Evolutionary conservation across 2,329 filamentous ascomycete species (phyloP).

Genomic region (Venturia oleaginea): DNA sequence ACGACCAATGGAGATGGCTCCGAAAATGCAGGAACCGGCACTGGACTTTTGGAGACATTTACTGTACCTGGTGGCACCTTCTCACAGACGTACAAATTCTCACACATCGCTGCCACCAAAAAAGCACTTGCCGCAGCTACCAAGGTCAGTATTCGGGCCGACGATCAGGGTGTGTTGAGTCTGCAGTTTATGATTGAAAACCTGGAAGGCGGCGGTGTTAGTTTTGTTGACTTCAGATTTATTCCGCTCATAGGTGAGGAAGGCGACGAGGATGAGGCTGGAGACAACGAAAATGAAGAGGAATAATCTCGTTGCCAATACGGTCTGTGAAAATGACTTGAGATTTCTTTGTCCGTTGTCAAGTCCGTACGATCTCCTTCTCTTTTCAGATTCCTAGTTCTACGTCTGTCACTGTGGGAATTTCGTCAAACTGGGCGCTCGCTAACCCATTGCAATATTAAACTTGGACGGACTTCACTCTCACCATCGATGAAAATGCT

Average conservation of each 20-base stretch:
- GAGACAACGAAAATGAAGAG: slow-evolving; percentile 4
- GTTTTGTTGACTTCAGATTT: slow-evolving; percentile 76
- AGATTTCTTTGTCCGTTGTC: not conserved
- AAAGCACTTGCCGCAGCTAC: slow-evolving; percentile 89
- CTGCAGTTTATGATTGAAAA: slow-evolving; percentile 94
- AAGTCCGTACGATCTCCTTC: not conserved
- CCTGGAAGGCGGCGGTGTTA: slow-evolving; percentile 53
- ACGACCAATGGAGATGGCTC: not conserved
- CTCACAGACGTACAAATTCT: slow-evolving; percentile 72
- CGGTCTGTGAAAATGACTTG: not conserved
- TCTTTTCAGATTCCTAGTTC: not conserved
- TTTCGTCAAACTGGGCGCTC: not conserved
- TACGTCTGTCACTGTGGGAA: not conserved
- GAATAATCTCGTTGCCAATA: not conserved
- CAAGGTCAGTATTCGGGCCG: slow-evolving; percentile 85
- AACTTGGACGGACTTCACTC: not conserved
- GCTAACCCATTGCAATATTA: not conserved
- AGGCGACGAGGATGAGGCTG: slow-evolving; percentile 16
- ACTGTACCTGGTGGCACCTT: slow-evolving; percentile 37
- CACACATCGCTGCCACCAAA: slow-evolving; percentile 72
- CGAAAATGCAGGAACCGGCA: not conserved
- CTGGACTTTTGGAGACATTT: slow-evolving; percentile 60
- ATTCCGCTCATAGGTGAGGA: slow-evolving; percentile 62
- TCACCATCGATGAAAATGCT: not conserved
- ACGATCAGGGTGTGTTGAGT: slow-evolving; percentile 82